Percentiles rank a stretch among this genome's conserved stretches.
These are phyloP conservation scores for Wallacemonas sp. DNA, from an alignment of 208 protist genomes.

Conservation along the genomic window DNA sequence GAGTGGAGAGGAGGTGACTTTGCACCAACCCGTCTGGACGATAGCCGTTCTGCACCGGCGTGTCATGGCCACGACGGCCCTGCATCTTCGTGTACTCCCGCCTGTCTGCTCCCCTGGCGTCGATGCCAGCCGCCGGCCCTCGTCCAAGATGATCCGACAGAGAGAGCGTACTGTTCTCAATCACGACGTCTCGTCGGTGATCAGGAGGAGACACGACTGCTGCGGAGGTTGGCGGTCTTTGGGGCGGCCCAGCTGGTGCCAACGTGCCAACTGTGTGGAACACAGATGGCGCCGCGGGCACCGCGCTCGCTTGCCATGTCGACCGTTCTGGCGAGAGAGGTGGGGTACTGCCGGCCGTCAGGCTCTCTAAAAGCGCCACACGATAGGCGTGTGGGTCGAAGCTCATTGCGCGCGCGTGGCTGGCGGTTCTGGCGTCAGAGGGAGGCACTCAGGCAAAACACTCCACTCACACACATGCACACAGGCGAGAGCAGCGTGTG, in stretches of 20 bases:
- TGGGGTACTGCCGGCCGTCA: slow-evolving; percentile 13
- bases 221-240: neutral
- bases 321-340: neutral
- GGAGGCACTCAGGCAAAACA: too few species aligned
- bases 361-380: slow-evolving; percentile 39
- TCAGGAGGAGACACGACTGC: neutral
- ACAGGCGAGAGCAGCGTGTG: neutral
- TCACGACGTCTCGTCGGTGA: slow-evolving; percentile 11
- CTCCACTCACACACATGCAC: too few species aligned
- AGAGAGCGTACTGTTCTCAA: slow-evolving; percentile 30
- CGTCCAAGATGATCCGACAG: too few species aligned
- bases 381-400: slow-evolving; percentile 33
- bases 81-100: too few species aligned
- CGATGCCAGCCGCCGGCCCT: too few species aligned
- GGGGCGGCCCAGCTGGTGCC: neutral
- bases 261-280: neutral
- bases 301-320: neutral
- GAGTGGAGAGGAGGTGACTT: neutral
- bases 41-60: neutral
- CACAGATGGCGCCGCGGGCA: neutral
- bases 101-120: too few species aligned
- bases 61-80: too few species aligned
- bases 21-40: neutral
- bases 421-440: too few species aligned
- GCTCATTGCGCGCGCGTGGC: neutral